Base-by-base conservation (phyloP, 306 rosid genomes). In the Quercus bicolor region DNA sequence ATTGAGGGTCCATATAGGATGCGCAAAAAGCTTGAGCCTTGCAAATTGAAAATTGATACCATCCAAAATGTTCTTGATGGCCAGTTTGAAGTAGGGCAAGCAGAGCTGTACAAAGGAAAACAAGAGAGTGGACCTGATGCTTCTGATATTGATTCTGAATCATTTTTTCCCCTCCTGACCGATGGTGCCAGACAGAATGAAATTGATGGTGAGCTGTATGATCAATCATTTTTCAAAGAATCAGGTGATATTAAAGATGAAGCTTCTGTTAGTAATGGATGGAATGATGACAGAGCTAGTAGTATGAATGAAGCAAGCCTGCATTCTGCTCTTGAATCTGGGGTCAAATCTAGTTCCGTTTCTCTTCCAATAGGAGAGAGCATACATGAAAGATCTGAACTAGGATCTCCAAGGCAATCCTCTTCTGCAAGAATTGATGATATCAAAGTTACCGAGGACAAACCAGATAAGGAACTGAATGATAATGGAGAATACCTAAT, bases 1-100 rank as follows among this genome's bases (percentile, higher is more conserved):
- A 96, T 96, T 83, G 99, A 96, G 85, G 98, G 99, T 82, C 99
- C 99, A 1, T 96, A 96, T 77, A 89, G 99, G 80, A 96, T 91
- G 99, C 93, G 99, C 75, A 96, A 96, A 84, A 96, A 96, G 76
- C 93, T 96, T 75, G 99, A 96, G 84, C 83, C 92, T 83, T 88
- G 92, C 89, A 90, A 85, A 84, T 85, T 90, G 73, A 93, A 87
- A 86, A 86, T 93, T 76, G 93, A 91, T 68, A 87, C 97, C 74
- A 86, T 96, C 79, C 94, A 89, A 80, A 91, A 89, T 86, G 86
- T 94, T 86, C 90, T 93, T 82, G 98, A 90, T 75, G 92, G 92
- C 40, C 90, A 87, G 78, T 88, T 93, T 85, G 91, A 90, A 75
- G 53, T 88, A 43, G 88, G 80, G 72, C 89, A 84, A 78, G 81